A percentile compares a stretch with the other conserved stretches of the same genome.
Evolutionary conservation across 73 alveolate genomes (phyloP).

Genomic region (Tetrahymena thermophila): DNA sequence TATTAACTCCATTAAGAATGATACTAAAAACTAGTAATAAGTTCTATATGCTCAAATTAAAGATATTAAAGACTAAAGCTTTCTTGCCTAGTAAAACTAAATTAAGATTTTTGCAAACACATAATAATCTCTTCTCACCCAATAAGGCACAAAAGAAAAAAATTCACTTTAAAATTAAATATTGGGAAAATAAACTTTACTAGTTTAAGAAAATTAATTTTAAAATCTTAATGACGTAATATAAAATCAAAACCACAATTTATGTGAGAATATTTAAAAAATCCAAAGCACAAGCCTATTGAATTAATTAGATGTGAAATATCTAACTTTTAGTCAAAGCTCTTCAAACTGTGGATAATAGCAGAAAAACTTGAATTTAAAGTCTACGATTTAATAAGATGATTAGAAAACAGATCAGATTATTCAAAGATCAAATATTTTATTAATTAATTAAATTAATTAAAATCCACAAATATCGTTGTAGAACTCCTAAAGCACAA

Average conservation of each 20-base stretch:
- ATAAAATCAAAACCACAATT: too few species aligned
- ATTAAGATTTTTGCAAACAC: background rate
- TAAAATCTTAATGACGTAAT: background rate
- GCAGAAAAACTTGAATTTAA: too few species aligned
- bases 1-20: background rate
- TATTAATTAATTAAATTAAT: too few species aligned
- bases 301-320: background rate
- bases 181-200: too few species aligned
- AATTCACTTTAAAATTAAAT: too few species aligned
- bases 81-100: background rate
- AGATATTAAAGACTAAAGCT: background rate
- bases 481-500: background rate
- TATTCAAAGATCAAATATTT: background rate
- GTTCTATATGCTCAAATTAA: background rate
- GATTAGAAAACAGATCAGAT: background rate
- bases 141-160: too few species aligned
- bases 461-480: background rate
- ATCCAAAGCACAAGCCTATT: background rate
- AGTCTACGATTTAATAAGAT: background rate
- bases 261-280: background rate
- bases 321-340: too few species aligned
- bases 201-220: too few species aligned
- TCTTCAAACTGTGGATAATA: background rate
- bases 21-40: background rate
- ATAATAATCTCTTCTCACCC: background rate